These are phyloP conservation scores for Coemansia sp. DNA, from an alignment of 192 early-diverging fungal species.

Conservation along the genomic window DNA sequence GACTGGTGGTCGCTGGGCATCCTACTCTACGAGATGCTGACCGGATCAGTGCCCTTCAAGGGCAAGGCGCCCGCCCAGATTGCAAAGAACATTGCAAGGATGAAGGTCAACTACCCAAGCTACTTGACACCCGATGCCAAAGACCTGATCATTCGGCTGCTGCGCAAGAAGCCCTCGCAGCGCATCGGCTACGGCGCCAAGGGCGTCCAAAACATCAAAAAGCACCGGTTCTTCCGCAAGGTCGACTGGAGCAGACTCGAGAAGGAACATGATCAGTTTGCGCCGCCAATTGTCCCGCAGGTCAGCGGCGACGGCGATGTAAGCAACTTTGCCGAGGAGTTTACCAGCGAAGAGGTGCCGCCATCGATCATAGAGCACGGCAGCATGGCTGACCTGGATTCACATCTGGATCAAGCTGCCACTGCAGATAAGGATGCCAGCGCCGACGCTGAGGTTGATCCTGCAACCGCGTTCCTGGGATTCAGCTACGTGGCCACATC, in stretches of 20 bases:
- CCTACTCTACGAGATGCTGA: conserved; percentile 90
- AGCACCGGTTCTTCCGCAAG: conserved; percentile 74
- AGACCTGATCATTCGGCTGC: conserved; percentile 70
- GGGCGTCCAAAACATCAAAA: conserved; percentile 40
- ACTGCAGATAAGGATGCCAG: background rate
- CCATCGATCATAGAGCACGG: conserved; percentile 19
- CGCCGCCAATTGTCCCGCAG: conserved; percentile 68
- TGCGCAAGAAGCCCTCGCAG: conserved; percentile 60
- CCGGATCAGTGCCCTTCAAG: conserved; percentile 77
- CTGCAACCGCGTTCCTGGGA: conserved; percentile 47
- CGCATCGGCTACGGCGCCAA: conserved; percentile 55
- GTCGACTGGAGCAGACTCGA: conserved; percentile 65
- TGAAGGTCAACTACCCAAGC: conserved; percentile 75
- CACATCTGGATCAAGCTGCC: background rate
- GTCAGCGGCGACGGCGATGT: conserved; percentile 63
- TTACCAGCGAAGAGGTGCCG: conserved; percentile 58
- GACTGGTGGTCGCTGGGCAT: conserved; percentile 94
- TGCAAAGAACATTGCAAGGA: conserved; percentile 79
- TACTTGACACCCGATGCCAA: conserved; percentile 77
- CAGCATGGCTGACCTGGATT: background rate
- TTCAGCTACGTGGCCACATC: conserved; percentile 52
- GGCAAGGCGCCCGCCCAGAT: conserved; percentile 79
- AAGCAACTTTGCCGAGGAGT: conserved; percentile 78
- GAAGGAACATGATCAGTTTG: conserved; percentile 44
- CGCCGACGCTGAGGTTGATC: conserved; percentile 27